Evolutionary conservation across 225 moss, liverwort and hornwort genomes (phyloP).

Genomic region (Bryoerythrophyllum caledonicum): DNA sequence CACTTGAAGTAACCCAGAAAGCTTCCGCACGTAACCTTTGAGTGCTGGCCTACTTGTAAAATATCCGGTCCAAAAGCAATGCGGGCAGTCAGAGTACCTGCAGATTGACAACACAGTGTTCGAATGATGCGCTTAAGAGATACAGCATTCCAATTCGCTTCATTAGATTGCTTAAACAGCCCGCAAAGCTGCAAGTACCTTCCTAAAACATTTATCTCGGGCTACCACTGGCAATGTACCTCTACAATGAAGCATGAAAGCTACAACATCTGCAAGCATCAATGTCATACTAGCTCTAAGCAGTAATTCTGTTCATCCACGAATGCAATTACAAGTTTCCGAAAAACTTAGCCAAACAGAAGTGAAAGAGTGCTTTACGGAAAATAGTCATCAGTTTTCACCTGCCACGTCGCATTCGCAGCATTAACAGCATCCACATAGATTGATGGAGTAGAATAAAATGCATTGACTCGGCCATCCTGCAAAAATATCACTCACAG

Average conservation of each 20-base stretch:
- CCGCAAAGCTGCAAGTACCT: background rate
- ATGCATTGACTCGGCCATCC: conserved; percentile 95
- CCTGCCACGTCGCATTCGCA: conserved; percentile 85
- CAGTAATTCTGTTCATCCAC: background rate
- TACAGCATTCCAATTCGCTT: conserved; percentile 3
- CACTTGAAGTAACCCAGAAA: conserved; percentile 85
- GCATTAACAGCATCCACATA: conserved; percentile 89
- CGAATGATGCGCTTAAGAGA: background rate
- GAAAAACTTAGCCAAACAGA: background rate
- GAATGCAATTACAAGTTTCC: background rate
- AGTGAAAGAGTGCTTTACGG: conserved; percentile 52
- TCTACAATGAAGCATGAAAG: conserved; percentile 5
- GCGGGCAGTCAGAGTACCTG: conserved; percentile 84
- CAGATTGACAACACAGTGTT: background rate
- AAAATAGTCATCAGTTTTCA: conserved; percentile 92
- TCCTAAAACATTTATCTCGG: conserved; percentile 11
- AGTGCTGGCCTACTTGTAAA: conserved; percentile 86
- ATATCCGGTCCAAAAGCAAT: conserved; percentile 98
- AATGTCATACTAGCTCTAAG: background rate
- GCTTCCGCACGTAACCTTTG: conserved; percentile 90
- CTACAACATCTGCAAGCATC: background rate
- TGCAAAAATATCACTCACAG: no score
- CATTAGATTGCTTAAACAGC: conserved; percentile 10
- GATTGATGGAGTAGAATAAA: conserved; percentile 93
- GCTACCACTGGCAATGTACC: background rate